Base-by-base conservation (phyloP, 1,139 yeast species). In the Blastobotrys apis region DNA sequence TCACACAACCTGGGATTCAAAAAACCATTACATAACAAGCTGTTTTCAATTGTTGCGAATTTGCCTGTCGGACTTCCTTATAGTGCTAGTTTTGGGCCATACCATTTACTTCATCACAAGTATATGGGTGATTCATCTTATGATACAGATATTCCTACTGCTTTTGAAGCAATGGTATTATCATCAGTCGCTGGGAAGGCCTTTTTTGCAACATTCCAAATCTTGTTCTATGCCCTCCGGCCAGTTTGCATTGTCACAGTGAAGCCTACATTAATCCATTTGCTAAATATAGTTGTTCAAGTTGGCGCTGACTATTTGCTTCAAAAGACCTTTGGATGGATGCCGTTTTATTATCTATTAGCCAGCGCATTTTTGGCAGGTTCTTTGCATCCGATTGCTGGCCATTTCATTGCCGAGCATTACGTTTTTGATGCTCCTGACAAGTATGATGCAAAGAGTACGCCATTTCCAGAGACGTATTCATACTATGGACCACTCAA, bases 381-480 rank as follows among this genome's bases (percentile, higher is more conserved):
- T 1, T 85, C 95, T 0, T 72, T 86, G 60, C 97, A 88, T 59
- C 97, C 97, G 26, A 81, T 88, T 54, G 95, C 97, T 1, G 97
- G 96, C 15, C 97, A 88, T 66, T 88, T 88, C 65, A 86, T 88
- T 53, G 94, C 96, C 5, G 97, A 88, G 63, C 97, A 88, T 62
- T 88, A 88, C 60, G 82, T 87, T 13, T 70, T 88, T 60, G 80
- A 51, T 72, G 85, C 69, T 2, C 75, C 81, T 46, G 48, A 72
- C 62, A 48, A 54, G 25, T 71, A 70, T 52, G 60, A 63, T 43
- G 55, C 52, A 30, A 39, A 48, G 23, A 45, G 53, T 33, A 47
- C 59, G 25, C 56, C 61, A 6, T 68, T 75, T 15, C 94, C 94
- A 0, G 97, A 88, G 61, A 88, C 97, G 0, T 88, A 82, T 60